Conservation (phyloP, 2,329 filamentous ascomycete species). For the Hypomyces perniciosus region DNA sequence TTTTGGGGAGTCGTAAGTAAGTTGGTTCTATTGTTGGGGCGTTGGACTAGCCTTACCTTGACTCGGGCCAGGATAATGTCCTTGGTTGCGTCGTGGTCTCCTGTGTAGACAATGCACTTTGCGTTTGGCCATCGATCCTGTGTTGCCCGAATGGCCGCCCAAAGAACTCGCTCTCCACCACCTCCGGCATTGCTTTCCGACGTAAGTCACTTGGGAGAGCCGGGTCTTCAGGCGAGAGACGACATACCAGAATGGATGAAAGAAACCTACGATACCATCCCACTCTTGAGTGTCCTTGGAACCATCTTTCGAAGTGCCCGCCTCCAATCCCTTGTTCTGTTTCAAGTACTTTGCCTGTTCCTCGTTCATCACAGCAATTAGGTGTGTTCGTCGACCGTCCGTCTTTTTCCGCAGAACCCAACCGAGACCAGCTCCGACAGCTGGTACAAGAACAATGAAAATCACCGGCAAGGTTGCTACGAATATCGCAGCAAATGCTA, state of each 20-base stretch:
- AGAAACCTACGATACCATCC: constrained; percentile 87
- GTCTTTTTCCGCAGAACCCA: constrained; percentile 59
- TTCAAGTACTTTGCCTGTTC: constrained; percentile 36
- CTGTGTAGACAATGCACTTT: constrained; percentile 89
- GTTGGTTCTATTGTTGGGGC: background rate
- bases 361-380: constrained; percentile 47
- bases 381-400: constrained; percentile 52
- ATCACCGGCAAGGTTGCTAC: constrained; percentile 17
- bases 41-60: constrained; percentile 43
- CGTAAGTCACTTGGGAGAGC: constrained; percentile 6
- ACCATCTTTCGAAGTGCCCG: constrained; percentile 44
- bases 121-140: constrained; percentile 84
- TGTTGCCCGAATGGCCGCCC: constrained; percentile 88
- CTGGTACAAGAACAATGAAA: constrained; percentile 21
- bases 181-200: constrained; percentile 78
- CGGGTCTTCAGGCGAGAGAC: background rate
- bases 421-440: constrained; percentile 44
- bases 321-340: constrained; percentile 52
- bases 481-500: constrained; percentile 21
- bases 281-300: constrained; percentile 50
- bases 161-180: constrained; percentile 90
- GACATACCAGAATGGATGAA: constrained; percentile 89
- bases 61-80: constrained; percentile 70
- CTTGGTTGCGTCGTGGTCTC: constrained; percentile 85
- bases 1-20: constrained; percentile 7